Conservation (phyloP, 345 rosid species). For the Theobroma cacao region DNA sequence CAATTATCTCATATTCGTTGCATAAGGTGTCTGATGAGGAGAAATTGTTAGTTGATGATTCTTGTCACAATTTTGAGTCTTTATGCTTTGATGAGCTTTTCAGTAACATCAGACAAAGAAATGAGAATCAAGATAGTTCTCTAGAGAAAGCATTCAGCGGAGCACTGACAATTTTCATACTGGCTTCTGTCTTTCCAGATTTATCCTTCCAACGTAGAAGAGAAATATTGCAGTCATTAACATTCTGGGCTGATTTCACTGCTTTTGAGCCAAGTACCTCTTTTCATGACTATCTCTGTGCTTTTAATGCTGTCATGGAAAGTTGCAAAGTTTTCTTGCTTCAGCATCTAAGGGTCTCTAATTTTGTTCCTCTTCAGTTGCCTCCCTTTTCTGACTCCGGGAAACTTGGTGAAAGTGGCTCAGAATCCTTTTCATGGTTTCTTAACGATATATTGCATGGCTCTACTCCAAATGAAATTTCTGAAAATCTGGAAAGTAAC, state of each 20-base stretch:
- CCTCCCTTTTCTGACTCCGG: slow-evolving; percentile 24
- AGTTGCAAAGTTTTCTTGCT: slow-evolving; percentile 55
- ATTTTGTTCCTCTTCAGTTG: slow-evolving; percentile 43
- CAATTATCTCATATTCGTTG: slow-evolving; percentile 70
- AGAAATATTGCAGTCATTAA: slow-evolving; percentile 54
- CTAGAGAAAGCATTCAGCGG: slow-evolving; percentile 34
- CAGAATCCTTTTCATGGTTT: slow-evolving; percentile 41
- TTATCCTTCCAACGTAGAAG: slow-evolving; percentile 50
- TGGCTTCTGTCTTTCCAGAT: slow-evolving; percentile 63
- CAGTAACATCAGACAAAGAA: slow-evolving; percentile 38
- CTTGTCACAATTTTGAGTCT: slow-evolving; percentile 67
- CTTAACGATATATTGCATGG: slow-evolving; percentile 35
- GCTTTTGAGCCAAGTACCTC: slow-evolving; percentile 54
- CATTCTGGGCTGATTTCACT: slow-evolving; percentile 60
- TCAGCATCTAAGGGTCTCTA: slow-evolving; percentile 37
- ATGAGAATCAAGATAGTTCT: slow-evolving; percentile 34
- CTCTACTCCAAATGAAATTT: slow-evolving; percentile 27
- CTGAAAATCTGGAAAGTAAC: slow-evolving; percentile 30
- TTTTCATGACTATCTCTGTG: slow-evolving; percentile 67
- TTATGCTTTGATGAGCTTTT: slow-evolving; percentile 75
- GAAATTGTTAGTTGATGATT: slow-evolving; percentile 40
- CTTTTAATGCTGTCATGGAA: slow-evolving; percentile 56
- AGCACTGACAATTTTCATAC: slow-evolving; percentile 53
- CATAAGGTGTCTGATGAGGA: slow-evolving; percentile 53
- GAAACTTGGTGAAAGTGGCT: slow-evolving; percentile 22